Base-by-base conservation (phyloP, 805 yeast species). In the Candida anglica region DNA sequence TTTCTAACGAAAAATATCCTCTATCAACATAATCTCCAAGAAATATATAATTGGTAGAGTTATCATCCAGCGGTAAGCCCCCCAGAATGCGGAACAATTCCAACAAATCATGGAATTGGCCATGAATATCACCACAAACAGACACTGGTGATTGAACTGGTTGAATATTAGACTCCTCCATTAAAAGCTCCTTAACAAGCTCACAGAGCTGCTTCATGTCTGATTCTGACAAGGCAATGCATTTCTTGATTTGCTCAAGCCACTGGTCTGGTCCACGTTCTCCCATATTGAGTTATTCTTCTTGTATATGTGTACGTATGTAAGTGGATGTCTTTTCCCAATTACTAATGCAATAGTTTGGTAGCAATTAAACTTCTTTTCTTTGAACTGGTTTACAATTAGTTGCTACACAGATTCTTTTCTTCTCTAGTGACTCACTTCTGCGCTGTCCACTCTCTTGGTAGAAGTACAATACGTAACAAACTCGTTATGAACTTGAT, bases 171-270 rank as follows among this genome's bases (percentile, higher is more conserved):
- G 93, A 82, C 52, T 88, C 97, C 56, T 91, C 98, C 97, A 93
- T 93, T 40, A 91, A 62, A 23, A 91, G 69, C 56, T 89, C 97
- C 59, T 93, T 91, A 31, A 91, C 96, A 69, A 82, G 77, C 62
- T 93, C 98, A 61, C 98, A 91, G 28, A 91, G 71, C 52, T 86
- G 94, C 55, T 93, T 93, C 97, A 91, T 91, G 56, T 91, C 98
- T 35, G 81, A 72, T 60, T 91, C 98, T 2, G 87, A 81, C 36
- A 91, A 66, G 15, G 94, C 81, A 49, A 84, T 81, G 65, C 98
- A 93, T 53, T 87, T 84, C 54, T 82, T 83, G 52, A 91, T 85
- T 46, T 85, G 89, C 59, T 91, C 98, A 42, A 91, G 75, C 98
- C 98, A 93, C 52, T 79, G 86, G 50, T 93, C 96, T 16, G 98